These are phyloP conservation scores for Paramyrothecium roridum DNA, from an alignment of 2,329 filamentous ascomycete genomes.

Conservation along the genomic window DNA sequence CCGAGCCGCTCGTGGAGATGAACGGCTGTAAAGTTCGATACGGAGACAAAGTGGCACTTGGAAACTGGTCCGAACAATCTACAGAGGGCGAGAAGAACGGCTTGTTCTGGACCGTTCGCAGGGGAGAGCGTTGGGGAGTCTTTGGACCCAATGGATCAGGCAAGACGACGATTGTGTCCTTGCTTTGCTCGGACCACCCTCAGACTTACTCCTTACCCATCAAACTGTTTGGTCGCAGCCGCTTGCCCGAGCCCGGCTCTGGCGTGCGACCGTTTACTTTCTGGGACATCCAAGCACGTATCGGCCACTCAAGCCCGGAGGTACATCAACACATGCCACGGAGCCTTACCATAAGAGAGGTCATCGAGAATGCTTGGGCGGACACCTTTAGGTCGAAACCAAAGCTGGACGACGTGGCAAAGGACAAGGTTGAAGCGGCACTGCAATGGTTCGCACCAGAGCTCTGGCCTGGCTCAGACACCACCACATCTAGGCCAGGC, in stretches of 20 bases:
- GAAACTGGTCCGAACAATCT: constrained; percentile 69
- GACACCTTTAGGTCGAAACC: constrained; percentile 79
- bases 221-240: constrained; percentile 76
- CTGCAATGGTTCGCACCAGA: constrained; percentile 77
- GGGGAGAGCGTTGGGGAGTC: constrained; percentile 85
- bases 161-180: constrained; percentile 89
- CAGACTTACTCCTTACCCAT: constrained; percentile 90
- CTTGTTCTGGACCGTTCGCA: constrained; percentile 76
- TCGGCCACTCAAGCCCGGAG: constrained; percentile 92
- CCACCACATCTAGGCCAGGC: constrained; percentile 16
- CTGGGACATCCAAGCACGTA: constrained; percentile 85
- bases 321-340: constrained; percentile 91
- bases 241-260: constrained; percentile 71
- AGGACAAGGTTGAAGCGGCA: constrained; percentile 61
- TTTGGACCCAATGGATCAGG: constrained; percentile 94
- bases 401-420: constrained; percentile 54
- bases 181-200: constrained; percentile 94
- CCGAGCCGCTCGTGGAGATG: constrained; percentile 83
- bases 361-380: constrained; percentile 84
- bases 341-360: constrained; percentile 66
- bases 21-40: constrained; percentile 79
- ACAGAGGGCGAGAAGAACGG: constrained; percentile 53
- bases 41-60: constrained; percentile 71
- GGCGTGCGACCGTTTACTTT: constrained; percentile 72
- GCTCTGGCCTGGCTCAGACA: constrained; percentile 54